Evolutionary conservation across 805 yeast species (phyloP), one percentile per base, ranked within the genome.

Genomic region (Yamadazyma tumulicola): DNA sequence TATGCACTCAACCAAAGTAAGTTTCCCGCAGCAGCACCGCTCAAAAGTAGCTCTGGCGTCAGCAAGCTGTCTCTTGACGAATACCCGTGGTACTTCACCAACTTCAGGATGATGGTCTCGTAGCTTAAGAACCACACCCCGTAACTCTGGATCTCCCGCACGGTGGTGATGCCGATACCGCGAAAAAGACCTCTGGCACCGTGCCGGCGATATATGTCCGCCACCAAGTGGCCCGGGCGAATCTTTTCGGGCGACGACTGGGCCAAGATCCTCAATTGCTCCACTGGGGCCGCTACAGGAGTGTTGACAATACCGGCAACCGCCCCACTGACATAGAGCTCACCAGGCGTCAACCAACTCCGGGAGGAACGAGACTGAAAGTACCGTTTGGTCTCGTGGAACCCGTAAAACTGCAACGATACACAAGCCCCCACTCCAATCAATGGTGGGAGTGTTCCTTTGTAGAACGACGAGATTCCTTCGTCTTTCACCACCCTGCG

Each of bases 111-210:
- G 36, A 80, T 57, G 29, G 57, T 64, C 51, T 81, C 88, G 49
- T 77, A 81, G 1, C 85, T 66, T 39, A 78, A 57, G 46, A 81
- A 81, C 88, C 88, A 81, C 11, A 79, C 75, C 5, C 88, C 88
- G 48, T 81, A 81, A 0, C 86, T 85, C 53, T 80, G 86, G n/a
- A 72, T 57, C 47, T 80, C 86, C 39, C 86, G 61, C 9, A 74
- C 28, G 1, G 75, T 46, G 0, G 86, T 80, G 37, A 80, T 69
- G 3, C 59, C 45, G 12, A 63, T 56, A 0, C 86, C 86, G 35
- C 86, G 57, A 46, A 65, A 77, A 4, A 80, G 43, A 1, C 83
- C 85, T 12, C 53, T 35, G 14, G 61, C n/a, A 4, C 86, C 85
- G 16, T 67, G 47, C 1, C 52, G 34, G 4, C 41, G 26, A 41